phyloP scores from a whole-genome alignment of 768 basidiomycete species.

The Suillus alpinus region DNA sequence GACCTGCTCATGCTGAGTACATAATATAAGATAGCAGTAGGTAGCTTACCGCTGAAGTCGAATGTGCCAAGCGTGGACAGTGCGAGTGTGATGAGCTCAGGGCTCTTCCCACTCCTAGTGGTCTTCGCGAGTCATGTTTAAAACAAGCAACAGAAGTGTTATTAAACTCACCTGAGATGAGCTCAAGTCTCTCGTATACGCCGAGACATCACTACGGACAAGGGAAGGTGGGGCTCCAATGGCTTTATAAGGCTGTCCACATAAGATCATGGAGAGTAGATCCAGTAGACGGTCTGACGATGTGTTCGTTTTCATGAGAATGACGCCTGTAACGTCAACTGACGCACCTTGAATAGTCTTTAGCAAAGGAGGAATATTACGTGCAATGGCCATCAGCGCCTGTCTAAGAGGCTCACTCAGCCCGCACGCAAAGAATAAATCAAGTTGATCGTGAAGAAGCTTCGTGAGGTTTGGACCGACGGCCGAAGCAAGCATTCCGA shows the following conservation, averaged over 20 bases:
- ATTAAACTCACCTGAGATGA: slow-evolving; percentile 41
- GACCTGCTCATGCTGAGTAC: slow-evolving; percentile 47
- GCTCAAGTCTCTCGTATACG: slow-evolving; percentile 50
- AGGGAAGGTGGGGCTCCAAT: slow-evolving; percentile 78
- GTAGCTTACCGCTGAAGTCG: slow-evolving; percentile 80
- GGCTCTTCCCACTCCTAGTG: slow-evolving; percentile 53
- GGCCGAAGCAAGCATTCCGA: slow-evolving; percentile 92
- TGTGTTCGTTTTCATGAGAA: not conserved
- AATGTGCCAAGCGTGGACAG: slow-evolving; percentile 85
- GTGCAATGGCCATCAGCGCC: slow-evolving; percentile 81
- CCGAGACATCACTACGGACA: slow-evolving; percentile 49
- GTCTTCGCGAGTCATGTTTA: slow-evolving; percentile 28
- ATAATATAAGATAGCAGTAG: not conserved
- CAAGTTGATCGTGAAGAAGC: slow-evolving; percentile 92
- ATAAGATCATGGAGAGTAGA: slow-evolving; percentile 74
- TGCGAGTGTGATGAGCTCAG: slow-evolving; percentile 77
- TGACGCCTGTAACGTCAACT: not conserved
- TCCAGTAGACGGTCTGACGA: slow-evolving; percentile 83
- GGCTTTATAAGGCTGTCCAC: slow-evolving; percentile 82
- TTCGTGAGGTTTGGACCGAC: slow-evolving; percentile 97
- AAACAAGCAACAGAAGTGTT: not conserved
- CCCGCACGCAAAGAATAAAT: slow-evolving; percentile 94
- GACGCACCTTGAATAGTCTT: slow-evolving; percentile 83
- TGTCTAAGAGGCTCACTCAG: slow-evolving; percentile 85
- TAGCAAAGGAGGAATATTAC: slow-evolving; percentile 84